Evolutionary conservation across 495 filamentous ascomycete species (phyloP), one percentile per base, ranked within the genome.

Genomic region (Hyaloscypha hepaticicola): DNA sequence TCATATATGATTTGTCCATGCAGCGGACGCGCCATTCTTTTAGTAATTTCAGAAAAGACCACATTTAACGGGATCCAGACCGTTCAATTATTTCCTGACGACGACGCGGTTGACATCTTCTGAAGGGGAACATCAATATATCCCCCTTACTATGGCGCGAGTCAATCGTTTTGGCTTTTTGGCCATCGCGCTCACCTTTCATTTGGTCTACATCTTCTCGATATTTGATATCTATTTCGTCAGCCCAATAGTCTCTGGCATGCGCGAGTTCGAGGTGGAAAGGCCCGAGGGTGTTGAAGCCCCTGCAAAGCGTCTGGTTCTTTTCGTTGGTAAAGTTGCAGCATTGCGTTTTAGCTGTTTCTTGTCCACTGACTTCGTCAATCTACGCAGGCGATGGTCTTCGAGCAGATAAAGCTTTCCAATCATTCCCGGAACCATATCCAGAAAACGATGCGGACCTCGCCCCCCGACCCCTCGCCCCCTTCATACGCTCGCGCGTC

Each of bases 201-300:
- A 99, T 77, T 73, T 97, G 27, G 86, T 96, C 65, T 99, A 99
- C 78, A 89, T 95, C 65, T 92, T 87, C 71, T 97, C 94, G 34
- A 99, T 99, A 68, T 99, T 99, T 76, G 96, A 98, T 74, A 96
- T 98, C 66, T 99, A 99, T 78, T 99, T 99, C 74, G 92, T 97
- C 68, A 97, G 93, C 72, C 96, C 96, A 21, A 96, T 99, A 69
- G 96, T 98, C 41, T 89, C 86, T 82, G 96, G 96, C 71, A 98
- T 99, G 96, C 85, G 82, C 68, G 82, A 90, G 58, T 94, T 90
- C 77, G 77, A 76, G 34, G 82, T 95, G 48, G 86, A 92, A 52
- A 79, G 89, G 57, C 78, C 86, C 38, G 63, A 77, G 24, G 79
- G 78, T 45, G 74, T 72, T n/a, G 84, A 88, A 75, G 84, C 92